These are phyloP conservation scores for Cryptococcus sp. DNA, from an alignment of 1,284 basidiomycete genomes.

Conservation along the genomic window DNA sequence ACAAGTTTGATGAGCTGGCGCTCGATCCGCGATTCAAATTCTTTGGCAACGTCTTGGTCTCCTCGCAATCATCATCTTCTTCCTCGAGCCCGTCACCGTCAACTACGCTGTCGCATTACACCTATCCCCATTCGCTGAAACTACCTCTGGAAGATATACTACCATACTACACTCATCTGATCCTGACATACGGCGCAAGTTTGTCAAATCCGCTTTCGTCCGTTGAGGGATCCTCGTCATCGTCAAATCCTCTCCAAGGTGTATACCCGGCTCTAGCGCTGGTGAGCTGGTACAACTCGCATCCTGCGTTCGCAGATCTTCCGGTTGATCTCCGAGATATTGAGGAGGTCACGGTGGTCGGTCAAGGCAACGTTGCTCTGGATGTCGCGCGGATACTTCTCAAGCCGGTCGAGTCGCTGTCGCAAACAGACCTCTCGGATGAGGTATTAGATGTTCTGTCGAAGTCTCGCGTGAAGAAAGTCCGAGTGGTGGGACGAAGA, in stretches of 20 bases:
- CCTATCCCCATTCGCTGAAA: conserved; percentile 53
- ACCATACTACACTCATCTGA: conserved; percentile 55
- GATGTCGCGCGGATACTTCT: conserved; percentile 92
- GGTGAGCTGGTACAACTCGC: conserved; percentile 97
- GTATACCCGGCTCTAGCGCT: conserved; percentile 79
- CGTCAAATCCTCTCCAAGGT: conserved; percentile 56
- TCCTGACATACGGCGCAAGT: conserved; percentile 57
- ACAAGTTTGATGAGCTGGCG: conserved; percentile 83
- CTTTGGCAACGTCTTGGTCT: conserved; percentile 89
- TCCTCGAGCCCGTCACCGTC: conserved; percentile 12
- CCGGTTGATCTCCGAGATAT: conserved; percentile 59
- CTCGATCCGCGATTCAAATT: conserved; percentile 75
- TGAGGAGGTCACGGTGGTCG: conserved; percentile 78
- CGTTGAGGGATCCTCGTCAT: conserved; percentile 59
- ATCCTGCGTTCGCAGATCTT: conserved; percentile 64
- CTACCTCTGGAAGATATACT: conserved; percentile 50
- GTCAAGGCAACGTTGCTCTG: conserved; percentile 94
- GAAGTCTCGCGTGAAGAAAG: conserved; percentile 67
- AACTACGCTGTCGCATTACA: conserved; percentile 38
- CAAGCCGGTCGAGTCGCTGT: conserved; percentile 62
- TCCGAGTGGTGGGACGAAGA: conserved; percentile 81
- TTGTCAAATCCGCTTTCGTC: conserved; percentile 46
- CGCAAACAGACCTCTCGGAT: conserved; percentile 76
- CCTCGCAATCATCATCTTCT: conserved; percentile 30
- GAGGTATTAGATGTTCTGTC: conserved; percentile 70